A percentile compares a stretch with the other conserved stretches of the same genome.
These are phyloP conservation scores for Verticillium longisporum DNA, from an alignment of 2,329 filamentous ascomycete genomes.

Conservation along the genomic window DNA sequence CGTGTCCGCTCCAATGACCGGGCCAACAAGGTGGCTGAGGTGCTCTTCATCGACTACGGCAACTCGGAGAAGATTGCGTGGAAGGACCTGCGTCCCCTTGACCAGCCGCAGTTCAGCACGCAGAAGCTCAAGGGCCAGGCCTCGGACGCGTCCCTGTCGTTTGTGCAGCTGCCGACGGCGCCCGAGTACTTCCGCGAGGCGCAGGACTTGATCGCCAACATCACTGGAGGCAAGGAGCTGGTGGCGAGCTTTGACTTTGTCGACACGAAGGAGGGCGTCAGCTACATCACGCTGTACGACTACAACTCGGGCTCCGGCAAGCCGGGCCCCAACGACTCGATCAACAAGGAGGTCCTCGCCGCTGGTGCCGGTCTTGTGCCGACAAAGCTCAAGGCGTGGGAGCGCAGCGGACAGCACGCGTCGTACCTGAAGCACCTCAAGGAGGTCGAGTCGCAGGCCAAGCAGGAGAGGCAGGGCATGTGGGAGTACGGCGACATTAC, in stretches of 20 bases:
- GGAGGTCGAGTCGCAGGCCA: constrained; percentile 70
- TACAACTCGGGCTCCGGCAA: constrained; percentile 52
- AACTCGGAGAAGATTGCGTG: constrained; percentile 88
- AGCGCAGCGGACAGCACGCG: constrained; percentile 62
- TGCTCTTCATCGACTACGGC: constrained; percentile 93
- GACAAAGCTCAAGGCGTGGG: constrained; percentile 86
- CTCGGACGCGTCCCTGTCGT: constrained; percentile 76
- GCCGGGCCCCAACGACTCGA: constrained; percentile 61
- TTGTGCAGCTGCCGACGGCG: constrained; percentile 78
- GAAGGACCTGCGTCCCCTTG: constrained; percentile 74
- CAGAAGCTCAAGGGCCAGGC: constrained; percentile 85
- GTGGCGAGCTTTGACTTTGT: constrained; percentile 89
- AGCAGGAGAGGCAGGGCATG: constrained; percentile 75
- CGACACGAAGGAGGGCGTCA: constrained; percentile 68
- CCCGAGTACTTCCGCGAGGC: constrained; percentile 80
- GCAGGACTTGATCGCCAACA: constrained; percentile 65
- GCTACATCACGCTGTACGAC: constrained; percentile 86
- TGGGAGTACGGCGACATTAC: constrained; percentile 99
- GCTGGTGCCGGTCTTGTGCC: constrained; percentile 88
- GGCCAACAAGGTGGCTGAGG: constrained; percentile 78
- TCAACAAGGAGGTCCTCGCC: constrained; percentile 81
- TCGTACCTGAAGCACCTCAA: constrained; percentile 66
- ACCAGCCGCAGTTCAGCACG: constrained; percentile 68
- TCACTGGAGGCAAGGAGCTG: constrained; percentile 68
- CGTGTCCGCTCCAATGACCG: constrained; percentile 90